Percentiles rank a stretch among this genome's conserved stretches.
Conservation (phyloP, 805 yeast genomes). For the Yarrowia keelungensis region DNA sequence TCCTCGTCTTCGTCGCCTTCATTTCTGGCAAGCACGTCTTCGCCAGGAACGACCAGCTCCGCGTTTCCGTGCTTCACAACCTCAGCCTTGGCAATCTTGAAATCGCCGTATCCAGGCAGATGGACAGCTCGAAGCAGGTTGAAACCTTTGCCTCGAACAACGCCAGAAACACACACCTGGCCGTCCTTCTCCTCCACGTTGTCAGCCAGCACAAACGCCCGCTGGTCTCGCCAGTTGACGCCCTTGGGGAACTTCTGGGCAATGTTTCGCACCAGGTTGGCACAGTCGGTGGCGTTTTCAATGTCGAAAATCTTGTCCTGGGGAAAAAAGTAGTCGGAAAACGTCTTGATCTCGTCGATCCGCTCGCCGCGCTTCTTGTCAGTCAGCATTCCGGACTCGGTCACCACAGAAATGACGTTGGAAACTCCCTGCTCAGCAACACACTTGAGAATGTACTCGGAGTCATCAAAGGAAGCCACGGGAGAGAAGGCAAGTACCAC, state of each 20-base stretch:
- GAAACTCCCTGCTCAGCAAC: conserved; percentile 92
- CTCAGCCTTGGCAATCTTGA: conserved; percentile 62
- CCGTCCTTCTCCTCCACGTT: conserved; percentile 49
- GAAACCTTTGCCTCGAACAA: conserved; percentile 84
- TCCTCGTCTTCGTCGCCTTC: background rate
- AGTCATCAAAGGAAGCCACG: conserved; percentile 76
- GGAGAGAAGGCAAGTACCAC: conserved; percentile 92
- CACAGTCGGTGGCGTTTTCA: conserved; percentile 71
- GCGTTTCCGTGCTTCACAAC: background rate
- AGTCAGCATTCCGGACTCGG: conserved; percentile 15
- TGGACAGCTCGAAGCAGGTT: conserved; percentile 79
- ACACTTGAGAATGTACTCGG: conserved; percentile 89
- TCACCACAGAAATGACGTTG: conserved; percentile 54
- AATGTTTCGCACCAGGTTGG: conserved; percentile 72
- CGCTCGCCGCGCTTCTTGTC: conserved; percentile 71
- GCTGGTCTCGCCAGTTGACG: conserved; percentile 88
- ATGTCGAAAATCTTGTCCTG: conserved; percentile 78
- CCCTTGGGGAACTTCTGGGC: conserved; percentile 89
- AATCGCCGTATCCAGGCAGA: conserved; percentile 90
- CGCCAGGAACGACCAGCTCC: conserved; percentile 9
- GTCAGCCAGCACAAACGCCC: conserved; percentile 88
- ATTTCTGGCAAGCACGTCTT: conserved; percentile 9
- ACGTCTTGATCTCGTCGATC: conserved; percentile 65
- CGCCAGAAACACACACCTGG: conserved; percentile 73
- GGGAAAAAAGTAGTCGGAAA: conserved; percentile 78